These are phyloP conservation scores for Lagenaria siceraria DNA, from an alignment of 306 rosid species.

Conservation along the genomic window DNA sequence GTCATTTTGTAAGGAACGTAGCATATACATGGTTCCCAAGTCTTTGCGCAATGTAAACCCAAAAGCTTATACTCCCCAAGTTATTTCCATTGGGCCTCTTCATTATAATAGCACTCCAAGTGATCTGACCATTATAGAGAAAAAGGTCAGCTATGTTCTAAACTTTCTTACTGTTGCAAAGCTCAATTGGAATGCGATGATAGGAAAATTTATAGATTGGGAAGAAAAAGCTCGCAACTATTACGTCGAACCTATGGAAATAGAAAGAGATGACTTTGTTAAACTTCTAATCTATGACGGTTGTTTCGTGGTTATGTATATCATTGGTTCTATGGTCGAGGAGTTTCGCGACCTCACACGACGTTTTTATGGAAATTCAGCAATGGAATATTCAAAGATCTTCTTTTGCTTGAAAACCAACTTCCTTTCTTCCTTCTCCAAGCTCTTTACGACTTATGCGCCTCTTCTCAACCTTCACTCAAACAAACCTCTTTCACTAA, in stretches of 20 bases:
- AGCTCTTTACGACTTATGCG: background rate
- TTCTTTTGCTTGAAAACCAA: background rate
- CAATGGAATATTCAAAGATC: background rate
- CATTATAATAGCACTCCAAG: background rate
- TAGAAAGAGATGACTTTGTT: background rate
- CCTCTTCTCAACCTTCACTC: background rate
- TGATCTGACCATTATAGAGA: background rate
- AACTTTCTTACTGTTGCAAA: background rate
- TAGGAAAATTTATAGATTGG: background rate
- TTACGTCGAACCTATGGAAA: background rate
- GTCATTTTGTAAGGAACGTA: background rate
- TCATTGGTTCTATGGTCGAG: background rate
- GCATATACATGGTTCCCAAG: slow-evolving; percentile 5
- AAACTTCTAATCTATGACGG: background rate
- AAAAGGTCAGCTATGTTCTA: background rate
- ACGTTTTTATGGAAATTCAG: background rate
- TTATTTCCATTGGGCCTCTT: slow-evolving; percentile 17
- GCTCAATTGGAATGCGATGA: background rate
- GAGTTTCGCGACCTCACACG: background rate
- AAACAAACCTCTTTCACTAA: background rate
- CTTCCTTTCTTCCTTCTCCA: background rate
- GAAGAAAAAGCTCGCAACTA: background rate
- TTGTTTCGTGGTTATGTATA: background rate
- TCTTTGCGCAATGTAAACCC: background rate
- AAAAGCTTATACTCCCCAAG: background rate